Base-by-base conservation (phyloP, 495 filamentous ascomycete species). In the Neurospora africana region DNA sequence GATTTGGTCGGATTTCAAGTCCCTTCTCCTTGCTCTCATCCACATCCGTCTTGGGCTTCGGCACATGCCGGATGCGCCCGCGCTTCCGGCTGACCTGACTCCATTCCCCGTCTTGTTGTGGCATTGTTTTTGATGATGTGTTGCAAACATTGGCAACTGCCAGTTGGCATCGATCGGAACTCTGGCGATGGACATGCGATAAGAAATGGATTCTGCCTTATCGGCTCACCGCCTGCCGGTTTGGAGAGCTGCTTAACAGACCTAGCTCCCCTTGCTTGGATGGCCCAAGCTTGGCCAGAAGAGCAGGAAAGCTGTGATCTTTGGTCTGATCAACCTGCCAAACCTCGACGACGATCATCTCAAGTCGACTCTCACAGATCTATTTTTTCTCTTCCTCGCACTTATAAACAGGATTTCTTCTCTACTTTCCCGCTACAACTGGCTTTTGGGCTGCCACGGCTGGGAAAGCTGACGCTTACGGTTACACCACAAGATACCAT, bases 61-160 rank as follows among this genome's bases (percentile, higher is more conserved):
- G 68, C 17, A 72, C 39, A 70, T 74, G 70, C 27, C 76, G 76
- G 15, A 77, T 65, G 13, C 74, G 77, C 17, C 78, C 75, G 7
- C 74, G 72, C 30, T 77, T 80, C n/a, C 77, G 76, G 35, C 73
- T 72, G 74, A 80, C 76, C 39, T 76, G 76, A 41, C 53, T 78
- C 77, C 78, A 80, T 21, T 74, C 73, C 30, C 67, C 72, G 40
- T 72, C 73, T 5, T 73, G 61, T 2, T 36, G 71, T 30, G 71
- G 68, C 72, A 75, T 76, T 11, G n/a, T n/a, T 37, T 69, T 40
- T 2, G 40, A 47, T n/a, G 40, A 9, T 40, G 65, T 19, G 7
- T 17, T 23, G 19, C 23, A 30, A 53, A 23, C 23, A 37, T 27
- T 36, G 41, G 30, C 41, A 2, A 23, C 68, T 72, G 67, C 13